Base-by-base conservation (phyloP, 805 yeast genomes). In the Candida lessepsii region DNA sequence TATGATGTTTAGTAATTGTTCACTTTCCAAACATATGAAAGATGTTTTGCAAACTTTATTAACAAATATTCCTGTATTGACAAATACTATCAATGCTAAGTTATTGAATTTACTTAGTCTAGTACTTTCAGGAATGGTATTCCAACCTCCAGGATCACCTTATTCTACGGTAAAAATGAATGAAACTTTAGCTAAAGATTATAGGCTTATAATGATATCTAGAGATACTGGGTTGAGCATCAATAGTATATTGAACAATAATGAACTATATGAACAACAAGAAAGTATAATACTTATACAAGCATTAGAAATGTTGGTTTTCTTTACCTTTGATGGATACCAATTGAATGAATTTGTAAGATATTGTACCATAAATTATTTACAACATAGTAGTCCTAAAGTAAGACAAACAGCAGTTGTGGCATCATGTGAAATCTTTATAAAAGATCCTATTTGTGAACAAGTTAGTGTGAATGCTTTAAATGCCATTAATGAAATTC, bases 271-370 rank as follows among this genome's bases (percentile, higher is more conserved):
- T 46, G 67, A 65, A 51, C 50, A 50, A 13, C 50, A 57, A 14
- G 76, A 71, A 39, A 64, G 67, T 36, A 58, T 52, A 5, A 67
- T 89, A 17, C 71, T 91, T 16, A 75, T 86, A 1, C 90, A 87
- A 53, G 88, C 96, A 2, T 70, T 93, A 51, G 76, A 79, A 47
- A 87, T 88, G 72, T 67, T 93, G 34, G 78, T 82, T 21, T 75
- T 71, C 29, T 89, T 93, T 56, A 78, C 83, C 37, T 87, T 90
- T 58, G 79, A 75, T 40, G 83, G 80, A 40, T 81, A 82, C 48
- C 82, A 90, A 5, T 67, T 93, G 41, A 83, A 87, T 20, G 96
- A 93, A 51, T 87, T 91, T 65, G 96, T 89, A 15, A 74, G 95
- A 35, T 78, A 80, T 50, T 87, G 95, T 43, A 85, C 88, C 0